Evolutionary conservation across 345 rosid species (phyloP), one percentile per base, ranked within the genome.

Genomic region (Populus tremula): DNA sequence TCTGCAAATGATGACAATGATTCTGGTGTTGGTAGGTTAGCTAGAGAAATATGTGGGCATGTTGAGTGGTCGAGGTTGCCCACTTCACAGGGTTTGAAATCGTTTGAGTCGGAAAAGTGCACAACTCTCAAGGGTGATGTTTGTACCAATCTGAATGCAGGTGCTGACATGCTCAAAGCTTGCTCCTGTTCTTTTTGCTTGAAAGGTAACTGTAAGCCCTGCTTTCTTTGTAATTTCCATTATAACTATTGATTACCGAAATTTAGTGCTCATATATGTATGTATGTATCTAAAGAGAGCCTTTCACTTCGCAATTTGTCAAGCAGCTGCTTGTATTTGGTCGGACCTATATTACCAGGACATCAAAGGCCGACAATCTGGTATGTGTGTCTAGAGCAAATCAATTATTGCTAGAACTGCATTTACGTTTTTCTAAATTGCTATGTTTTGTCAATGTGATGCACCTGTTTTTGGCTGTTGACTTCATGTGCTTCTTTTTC

Each of bases 281-380:
- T 45, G 56, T 33, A 0, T 47, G 5, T 20, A 53, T 72, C 80
- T 69, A 79, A 78, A 61, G 72, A 21, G 61, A 25, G 67, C 2
- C 29, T 76, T 13, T 70, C 86, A 67, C 79, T 53, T 61, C 75
- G 54, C 64, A 67, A 71, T 77, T 25, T 81, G 59, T 56, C 78
- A 18, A 77, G 80, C 90, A 96, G 99, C 97, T 86, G 92, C 96
- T 74, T 88, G 86, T 82, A 96, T 96, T 39, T 96, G 92, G 98
- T 87, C 97, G 17, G 98, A 93, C 86, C 93, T 96, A 71, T 91
- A 93, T 81, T 93, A 91, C 79, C 98, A 93, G 88, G 98, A 95
- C 77, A 83, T 87, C 79, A 93, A 90, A 82, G 98, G 94, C 74
- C 90, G 96, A 76, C 75, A 92, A 73, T 67, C 89, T 27, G 97